Evolutionary conservation across 108 stramenopile genomes (phyloP).

Genomic region (Nitzschia palea): DNA sequence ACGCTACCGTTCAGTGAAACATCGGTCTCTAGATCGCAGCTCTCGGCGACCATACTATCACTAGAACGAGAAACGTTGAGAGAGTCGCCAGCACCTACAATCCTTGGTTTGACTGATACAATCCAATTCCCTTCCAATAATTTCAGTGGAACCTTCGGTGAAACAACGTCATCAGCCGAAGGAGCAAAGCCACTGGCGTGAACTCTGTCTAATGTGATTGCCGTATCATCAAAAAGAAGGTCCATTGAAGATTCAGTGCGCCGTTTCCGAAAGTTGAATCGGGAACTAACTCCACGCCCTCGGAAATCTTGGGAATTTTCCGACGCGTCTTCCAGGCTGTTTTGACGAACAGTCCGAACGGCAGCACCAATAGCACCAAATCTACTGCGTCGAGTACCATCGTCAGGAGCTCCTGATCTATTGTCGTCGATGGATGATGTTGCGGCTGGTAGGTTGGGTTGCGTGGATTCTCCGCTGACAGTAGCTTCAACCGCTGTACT

Average conservation of each 20-base stretch:
- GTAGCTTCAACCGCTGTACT: too few relatives aligned
- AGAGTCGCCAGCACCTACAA: too few relatives aligned
- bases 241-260: slow-evolving; percentile 1
- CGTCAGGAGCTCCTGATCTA: neutral
- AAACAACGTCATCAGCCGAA: neutral
- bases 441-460: neutral
- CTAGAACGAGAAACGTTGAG: too few relatives aligned
- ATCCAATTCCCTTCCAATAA: slow-evolving; percentile 28
- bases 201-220: slow-evolving; percentile 17
- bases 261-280: slow-evolving; percentile 29
- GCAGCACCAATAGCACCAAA: slow-evolving; percentile 14
- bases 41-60: too few relatives aligned
- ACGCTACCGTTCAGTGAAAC: too few relatives aligned
- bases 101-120: slow-evolving; percentile 20
- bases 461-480: neutral
- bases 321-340: neutral
- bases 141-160: slow-evolving; percentile 12
- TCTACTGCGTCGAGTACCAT: neutral
- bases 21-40: too few relatives aligned
- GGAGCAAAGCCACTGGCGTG: neutral
- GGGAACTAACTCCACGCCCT: neutral
- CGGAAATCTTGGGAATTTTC: neutral
- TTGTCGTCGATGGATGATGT: neutral
- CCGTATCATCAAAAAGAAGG: slow-evolving; percentile 1
- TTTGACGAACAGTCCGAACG: slow-evolving; percentile 10